Conservation (phyloP, 495 filamentous ascomycete genomes). For the Aspergillus olivimuriae region DNA sequence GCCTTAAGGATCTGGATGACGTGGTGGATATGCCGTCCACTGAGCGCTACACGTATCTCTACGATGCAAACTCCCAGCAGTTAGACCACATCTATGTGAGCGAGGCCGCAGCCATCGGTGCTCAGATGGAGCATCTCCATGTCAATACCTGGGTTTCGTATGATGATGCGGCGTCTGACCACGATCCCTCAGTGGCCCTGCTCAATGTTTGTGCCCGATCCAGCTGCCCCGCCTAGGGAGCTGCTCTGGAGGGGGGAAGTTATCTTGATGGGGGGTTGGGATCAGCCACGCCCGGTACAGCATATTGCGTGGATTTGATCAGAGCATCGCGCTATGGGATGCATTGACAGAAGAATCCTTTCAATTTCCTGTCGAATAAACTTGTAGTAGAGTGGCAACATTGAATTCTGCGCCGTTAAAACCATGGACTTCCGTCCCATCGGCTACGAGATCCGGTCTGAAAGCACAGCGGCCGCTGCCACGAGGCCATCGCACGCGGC, state of each 20-base stretch:
- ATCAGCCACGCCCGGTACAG: no score
- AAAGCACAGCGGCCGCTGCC: conserved; percentile 38
- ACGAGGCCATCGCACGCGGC: conserved; percentile 65
- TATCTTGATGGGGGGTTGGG: no score
- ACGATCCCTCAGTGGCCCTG: conserved; percentile 53
- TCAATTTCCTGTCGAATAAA: no score
- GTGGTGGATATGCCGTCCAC: conserved; percentile 30
- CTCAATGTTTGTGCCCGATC: conserved; percentile 41
- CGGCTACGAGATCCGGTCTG: no score
- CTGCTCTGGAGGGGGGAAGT: no score
- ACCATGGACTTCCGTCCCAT: no score
- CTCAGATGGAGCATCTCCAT: conserved; percentile 52
- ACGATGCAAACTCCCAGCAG: conserved; percentile 47
- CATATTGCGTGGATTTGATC: no score
- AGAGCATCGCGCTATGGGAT: no score
- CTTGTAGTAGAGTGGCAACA: no score
- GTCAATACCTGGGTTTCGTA: conserved; percentile 53
- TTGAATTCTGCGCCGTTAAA: no score
- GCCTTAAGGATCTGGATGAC: conserved; percentile 49
- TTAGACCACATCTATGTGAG: conserved; percentile 59
- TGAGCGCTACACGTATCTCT: conserved; percentile 58
- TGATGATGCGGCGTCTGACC: conserved; percentile 43
- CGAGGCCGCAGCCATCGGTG: conserved; percentile 11
- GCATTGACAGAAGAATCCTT: no score
- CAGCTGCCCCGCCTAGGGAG: no score